Percentiles rank a stretch among this genome's conserved stretches.
phyloP scores from a whole-genome alignment of 2,329 filamentous ascomycete species.

The Fusarium paranaense region DNA sequence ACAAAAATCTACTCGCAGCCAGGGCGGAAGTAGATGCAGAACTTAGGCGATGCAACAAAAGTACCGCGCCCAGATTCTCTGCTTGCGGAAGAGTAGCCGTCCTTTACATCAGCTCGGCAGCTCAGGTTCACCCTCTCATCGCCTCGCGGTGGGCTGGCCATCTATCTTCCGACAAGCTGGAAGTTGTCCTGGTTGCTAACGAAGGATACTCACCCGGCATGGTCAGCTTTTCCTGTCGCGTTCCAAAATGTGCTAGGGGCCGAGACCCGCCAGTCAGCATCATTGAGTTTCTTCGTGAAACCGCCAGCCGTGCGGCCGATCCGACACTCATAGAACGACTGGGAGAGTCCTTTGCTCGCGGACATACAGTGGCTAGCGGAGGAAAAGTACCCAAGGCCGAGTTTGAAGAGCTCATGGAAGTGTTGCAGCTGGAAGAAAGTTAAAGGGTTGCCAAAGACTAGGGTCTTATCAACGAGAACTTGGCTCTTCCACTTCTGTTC shows the following conservation, averaged over 20 bases:
- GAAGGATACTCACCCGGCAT: constrained; percentile 71
- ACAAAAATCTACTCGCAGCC: constrained; percentile 63
- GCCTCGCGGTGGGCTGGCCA: constrained; percentile 75
- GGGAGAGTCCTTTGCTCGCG: constrained; percentile 73
- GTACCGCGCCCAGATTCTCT: constrained; percentile 71
- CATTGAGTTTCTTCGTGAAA: constrained; percentile 66
- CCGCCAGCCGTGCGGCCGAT: constrained; percentile 58
- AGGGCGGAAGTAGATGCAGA: constrained; percentile 69
- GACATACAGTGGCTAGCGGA: constrained; percentile 76
- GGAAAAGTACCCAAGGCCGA: constrained; percentile 70
- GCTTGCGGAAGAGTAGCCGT: constrained; percentile 72
- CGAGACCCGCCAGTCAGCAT: constrained; percentile 71
- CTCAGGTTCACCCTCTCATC: constrained; percentile 75
- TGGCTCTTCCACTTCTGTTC: background rate
- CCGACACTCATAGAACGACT: constrained; percentile 59
- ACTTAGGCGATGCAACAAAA: constrained; percentile 67
- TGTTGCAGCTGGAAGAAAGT: constrained; percentile 70
- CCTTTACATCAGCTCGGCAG: constrained; percentile 68
- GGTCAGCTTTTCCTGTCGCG: constrained; percentile 76
- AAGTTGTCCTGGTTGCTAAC: constrained; percentile 75
- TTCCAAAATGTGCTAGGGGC: constrained; percentile 66
- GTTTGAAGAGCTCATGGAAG: constrained; percentile 72
- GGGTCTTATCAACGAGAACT: constrained; percentile 8
- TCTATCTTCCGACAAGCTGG: constrained; percentile 67
- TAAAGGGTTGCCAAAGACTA: constrained; percentile 55